Evolutionary conservation across 2,329 filamentous ascomycete genomes (phyloP).

Genomic region (Orbilia blumenaviensis): DNA sequence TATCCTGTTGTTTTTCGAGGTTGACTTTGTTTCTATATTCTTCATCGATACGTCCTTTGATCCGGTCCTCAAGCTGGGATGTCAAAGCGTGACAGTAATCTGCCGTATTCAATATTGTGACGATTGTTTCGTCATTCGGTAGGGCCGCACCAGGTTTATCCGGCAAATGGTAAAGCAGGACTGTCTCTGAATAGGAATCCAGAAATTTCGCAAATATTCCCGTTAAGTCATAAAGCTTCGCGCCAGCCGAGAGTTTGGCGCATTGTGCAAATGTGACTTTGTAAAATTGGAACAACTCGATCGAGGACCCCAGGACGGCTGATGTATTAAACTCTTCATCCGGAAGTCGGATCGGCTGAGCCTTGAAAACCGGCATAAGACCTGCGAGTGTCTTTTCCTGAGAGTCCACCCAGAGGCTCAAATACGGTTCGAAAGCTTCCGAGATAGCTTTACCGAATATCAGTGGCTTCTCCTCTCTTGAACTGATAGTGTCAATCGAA

Average conservation of each 20-base stretch:
- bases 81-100: conserved; percentile 97
- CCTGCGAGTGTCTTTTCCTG: conserved; percentile 73
- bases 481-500: conserved; percentile 89
- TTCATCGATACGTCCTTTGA: conserved; percentile 86
- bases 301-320: conserved; percentile 89
- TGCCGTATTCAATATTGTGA: conserved; percentile 91
- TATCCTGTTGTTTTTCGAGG: conserved; percentile 89
- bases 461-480: conserved; percentile 76
- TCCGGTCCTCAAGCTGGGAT: conserved; percentile 91
- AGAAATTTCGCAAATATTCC: conserved; percentile 89
- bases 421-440: conserved; percentile 94
- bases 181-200: conserved; percentile 93
- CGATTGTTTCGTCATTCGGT: conserved; percentile 74
- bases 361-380: conserved; percentile 87
- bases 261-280: conserved; percentile 91
- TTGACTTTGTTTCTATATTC: conserved; percentile 81
- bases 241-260: conserved; percentile 92
- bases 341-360: conserved; percentile 77
- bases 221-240: conserved; percentile 82
- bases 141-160: conserved; percentile 37
- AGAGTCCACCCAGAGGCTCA: conserved; percentile 95
- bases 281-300: conserved; percentile 97
- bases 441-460: conserved; percentile 91
- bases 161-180: conserved; percentile 70
- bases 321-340: conserved; percentile 92